These are phyloP conservation scores for Nidularia pulvinata DNA, from an alignment of 768 basidiomycete species.

Conservation along the genomic window DNA sequence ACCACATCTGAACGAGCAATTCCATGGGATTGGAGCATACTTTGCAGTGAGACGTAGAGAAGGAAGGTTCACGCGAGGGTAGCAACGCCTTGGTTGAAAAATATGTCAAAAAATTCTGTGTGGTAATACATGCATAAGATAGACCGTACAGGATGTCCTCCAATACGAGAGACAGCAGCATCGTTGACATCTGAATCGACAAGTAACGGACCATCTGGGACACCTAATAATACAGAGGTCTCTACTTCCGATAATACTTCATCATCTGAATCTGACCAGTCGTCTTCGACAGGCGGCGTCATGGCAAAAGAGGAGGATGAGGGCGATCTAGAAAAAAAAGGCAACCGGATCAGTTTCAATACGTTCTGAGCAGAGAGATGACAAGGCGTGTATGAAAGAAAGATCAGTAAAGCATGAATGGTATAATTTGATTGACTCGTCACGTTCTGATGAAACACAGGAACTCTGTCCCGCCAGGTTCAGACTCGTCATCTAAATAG, in stretches of 20 bases:
- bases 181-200: conserved; percentile 61
- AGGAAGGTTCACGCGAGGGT: conserved; percentile 57
- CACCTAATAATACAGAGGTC: conserved; percentile 75
- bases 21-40: conserved; percentile 76
- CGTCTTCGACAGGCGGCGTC: conserved; percentile 46
- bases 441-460: conserved; percentile 52
- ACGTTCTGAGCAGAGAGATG: neutral
- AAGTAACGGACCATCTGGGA: conserved; percentile 76
- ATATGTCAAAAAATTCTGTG: conserved; percentile 47
- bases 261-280: conserved; percentile 85
- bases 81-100: conserved; percentile 68
- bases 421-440: conserved; percentile 69
- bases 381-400: conserved; percentile 6
- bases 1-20: conserved; percentile 87
- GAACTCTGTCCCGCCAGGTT: conserved; percentile 57
- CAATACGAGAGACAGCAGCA: conserved; percentile 86
- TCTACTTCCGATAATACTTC: conserved; percentile 55
- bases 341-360: conserved; percentile 13
- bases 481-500: conserved; percentile 80
- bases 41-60: conserved; percentile 69
- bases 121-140: conserved; percentile 45
- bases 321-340: neutral
- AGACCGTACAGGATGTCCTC: conserved; percentile 86
- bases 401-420: conserved; percentile 95
- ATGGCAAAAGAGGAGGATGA: conserved; percentile 10